Percentiles rank a stretch among this genome's conserved stretches.
These are phyloP conservation scores for Lagenaria siceraria DNA, from an alignment of 306 rosid genomes.

Conservation along the genomic window DNA sequence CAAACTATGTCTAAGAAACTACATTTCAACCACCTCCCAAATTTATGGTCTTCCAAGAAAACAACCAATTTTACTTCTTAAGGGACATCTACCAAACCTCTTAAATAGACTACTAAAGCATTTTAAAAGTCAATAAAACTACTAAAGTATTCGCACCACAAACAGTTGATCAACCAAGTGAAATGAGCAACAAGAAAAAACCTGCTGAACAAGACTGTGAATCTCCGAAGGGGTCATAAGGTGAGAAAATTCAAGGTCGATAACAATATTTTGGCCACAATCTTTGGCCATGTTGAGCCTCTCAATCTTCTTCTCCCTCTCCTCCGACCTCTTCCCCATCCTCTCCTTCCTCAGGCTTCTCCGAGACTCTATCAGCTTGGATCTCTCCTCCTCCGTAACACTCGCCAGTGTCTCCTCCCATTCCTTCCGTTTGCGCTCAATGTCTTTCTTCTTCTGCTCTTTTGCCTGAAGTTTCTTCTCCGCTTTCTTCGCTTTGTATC, in stretches of 20 bases:
- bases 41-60: not conserved
- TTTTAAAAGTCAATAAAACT: not conserved
- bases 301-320: conserved; percentile 40
- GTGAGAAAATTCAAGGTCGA: conserved; percentile 65
- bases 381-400: conserved; percentile 47
- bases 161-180: not conserved
- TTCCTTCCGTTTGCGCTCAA: conserved; percentile 63
- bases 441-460: conserved; percentile 44
- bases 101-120: not conserved
- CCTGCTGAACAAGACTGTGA: conserved; percentile 86
- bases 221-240: conserved; percentile 73
- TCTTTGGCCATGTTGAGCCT: conserved; percentile 38
- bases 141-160: not conserved
- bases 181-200: not conserved
- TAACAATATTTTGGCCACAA: conserved; percentile 59
- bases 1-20: not conserved
- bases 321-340: conserved; percentile 54
- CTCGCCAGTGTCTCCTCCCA: conserved; percentile 62
- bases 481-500: conserved; percentile 62
- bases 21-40: not conserved
- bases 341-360: conserved; percentile 58
- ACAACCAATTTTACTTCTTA: not conserved
- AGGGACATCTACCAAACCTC: not conserved
- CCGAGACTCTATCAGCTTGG: conserved; percentile 54
- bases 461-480: conserved; percentile 70